These are phyloP conservation scores for Psophocarpus tetragonolobus DNA, from an alignment of 306 rosid genomes.

Conservation along the genomic window DNA sequence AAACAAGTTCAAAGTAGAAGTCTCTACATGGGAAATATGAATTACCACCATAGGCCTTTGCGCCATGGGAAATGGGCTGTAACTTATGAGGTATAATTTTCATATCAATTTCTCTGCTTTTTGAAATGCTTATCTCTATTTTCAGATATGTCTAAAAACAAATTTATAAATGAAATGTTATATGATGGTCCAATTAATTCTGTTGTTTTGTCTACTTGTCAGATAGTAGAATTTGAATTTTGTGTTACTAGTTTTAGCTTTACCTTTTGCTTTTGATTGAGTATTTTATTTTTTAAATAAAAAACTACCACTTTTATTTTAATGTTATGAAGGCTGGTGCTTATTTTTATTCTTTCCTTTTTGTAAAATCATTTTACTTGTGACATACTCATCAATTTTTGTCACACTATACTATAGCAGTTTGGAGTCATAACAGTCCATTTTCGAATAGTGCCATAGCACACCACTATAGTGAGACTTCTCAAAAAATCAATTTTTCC, in stretches of 20 bases:
- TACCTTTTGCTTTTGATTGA: slow-evolving; percentile 1
- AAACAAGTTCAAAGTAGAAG: slow-evolving; percentile 52
- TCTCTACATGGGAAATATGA: slow-evolving; percentile 86
- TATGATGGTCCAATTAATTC: background rate
- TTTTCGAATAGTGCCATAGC: background rate
- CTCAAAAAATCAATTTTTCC: background rate
- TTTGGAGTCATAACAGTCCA: background rate
- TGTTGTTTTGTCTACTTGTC: background rate
- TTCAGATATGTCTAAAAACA: background rate
- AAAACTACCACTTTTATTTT: background rate
- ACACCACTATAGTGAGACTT: background rate
- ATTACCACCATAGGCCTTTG: slow-evolving; percentile 85
- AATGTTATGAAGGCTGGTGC: slow-evolving; percentile 18
- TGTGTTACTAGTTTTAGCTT: background rate
- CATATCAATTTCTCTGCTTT: slow-evolving; percentile 15
- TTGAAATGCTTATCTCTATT: background rate
- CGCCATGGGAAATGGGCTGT: slow-evolving; percentile 99
- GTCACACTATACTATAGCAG: background rate
- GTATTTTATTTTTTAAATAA: background rate
- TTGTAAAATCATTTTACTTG: background rate
- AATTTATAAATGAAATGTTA: background rate
- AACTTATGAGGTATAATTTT: slow-evolving; percentile 73
- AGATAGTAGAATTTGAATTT: background rate
- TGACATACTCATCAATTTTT: background rate
- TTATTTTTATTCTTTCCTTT: background rate